Evolutionary conservation across 83 land plant species (phyloP).

Genomic region (Isoetes engelmannii): DNA sequence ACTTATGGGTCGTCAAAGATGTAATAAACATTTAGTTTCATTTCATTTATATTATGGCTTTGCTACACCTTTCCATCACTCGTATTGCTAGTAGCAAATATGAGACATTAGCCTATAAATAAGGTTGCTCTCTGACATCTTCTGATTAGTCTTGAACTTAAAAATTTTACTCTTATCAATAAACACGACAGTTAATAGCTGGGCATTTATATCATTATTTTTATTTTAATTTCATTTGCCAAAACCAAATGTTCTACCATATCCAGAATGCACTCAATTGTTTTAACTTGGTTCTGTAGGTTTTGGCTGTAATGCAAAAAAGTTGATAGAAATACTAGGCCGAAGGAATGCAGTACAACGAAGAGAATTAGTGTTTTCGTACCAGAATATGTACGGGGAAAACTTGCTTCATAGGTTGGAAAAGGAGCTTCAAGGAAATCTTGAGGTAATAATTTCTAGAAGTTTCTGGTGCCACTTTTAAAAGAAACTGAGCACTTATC

Average conservation of each 20-base stretch:
- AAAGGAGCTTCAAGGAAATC: slow-evolving; percentile 15
- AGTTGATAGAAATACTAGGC: slow-evolving; percentile 21
- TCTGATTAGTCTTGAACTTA: no score
- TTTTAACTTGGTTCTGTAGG: slow-evolving; percentile 7
- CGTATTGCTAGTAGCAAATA: no score
- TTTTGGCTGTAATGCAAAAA: slow-evolving; percentile 23
- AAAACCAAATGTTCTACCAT: no score
- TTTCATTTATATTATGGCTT: neutral
- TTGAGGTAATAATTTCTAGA: slow-evolving; percentile 16
- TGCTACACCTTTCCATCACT: no score
- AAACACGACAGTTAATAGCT: no score
- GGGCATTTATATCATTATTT: no score
- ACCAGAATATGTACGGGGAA: slow-evolving; percentile 20
- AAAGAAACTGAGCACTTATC: neutral
- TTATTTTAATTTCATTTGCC: no score
- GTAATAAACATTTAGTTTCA: neutral
- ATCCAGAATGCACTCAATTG: neutral
- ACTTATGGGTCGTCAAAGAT: no score
- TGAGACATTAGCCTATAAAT: no score
- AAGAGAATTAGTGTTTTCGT: slow-evolving; percentile 15
- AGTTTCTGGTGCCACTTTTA: neutral
- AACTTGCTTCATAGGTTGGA: slow-evolving; percentile 18
- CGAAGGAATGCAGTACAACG: slow-evolving; percentile 19
- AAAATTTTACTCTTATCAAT: no score
- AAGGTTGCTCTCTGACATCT: no score